Evolutionary conservation across 768 basidiomycete species (phyloP).

Genomic region (Hygrophoropsis aurantiaca): DNA sequence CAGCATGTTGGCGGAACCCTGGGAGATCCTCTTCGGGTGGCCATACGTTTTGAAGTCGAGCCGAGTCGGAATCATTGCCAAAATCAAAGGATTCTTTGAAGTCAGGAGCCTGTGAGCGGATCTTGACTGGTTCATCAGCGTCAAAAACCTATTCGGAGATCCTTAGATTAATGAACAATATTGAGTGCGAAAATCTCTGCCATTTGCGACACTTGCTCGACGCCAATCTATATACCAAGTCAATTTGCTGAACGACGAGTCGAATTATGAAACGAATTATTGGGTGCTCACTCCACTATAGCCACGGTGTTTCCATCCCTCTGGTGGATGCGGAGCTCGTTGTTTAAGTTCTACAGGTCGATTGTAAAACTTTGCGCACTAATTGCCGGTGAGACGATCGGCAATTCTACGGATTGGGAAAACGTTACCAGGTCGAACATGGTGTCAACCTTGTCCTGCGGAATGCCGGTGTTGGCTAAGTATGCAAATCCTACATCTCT

Average conservation of each 20-base stretch:
- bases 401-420: constrained; percentile 1
- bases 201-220: constrained; percentile 38
- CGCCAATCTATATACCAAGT: constrained; percentile 37
- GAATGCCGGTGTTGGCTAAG: constrained; percentile 42
- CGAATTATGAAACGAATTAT: too few species aligned
- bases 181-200: not conserved
- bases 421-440: constrained; percentile 45
- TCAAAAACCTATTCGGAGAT: constrained; percentile 29
- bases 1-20: constrained; percentile 51
- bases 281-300: constrained; percentile 17
- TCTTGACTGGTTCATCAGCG: constrained; percentile 22
- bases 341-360: constrained; percentile 38
- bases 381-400: not conserved
- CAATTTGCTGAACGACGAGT: too few species aligned
- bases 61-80: constrained; percentile 44
- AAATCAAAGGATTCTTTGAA: constrained; percentile 57
- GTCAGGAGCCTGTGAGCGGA: constrained; percentile 33
- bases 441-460: constrained; percentile 31
- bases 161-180: not conserved
- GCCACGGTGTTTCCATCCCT: constrained; percentile 47
- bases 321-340: constrained; percentile 45
- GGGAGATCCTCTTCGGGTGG: constrained; percentile 50
- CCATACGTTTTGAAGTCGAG: constrained; percentile 56
- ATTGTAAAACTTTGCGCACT: constrained; percentile 42
- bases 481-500: constrained; percentile 46